Evolutionary conservation across 352 stramenopile genomes (phyloP), one percentile per base, ranked within the genome.

Genomic region (Phytophthora multivora): DNA sequence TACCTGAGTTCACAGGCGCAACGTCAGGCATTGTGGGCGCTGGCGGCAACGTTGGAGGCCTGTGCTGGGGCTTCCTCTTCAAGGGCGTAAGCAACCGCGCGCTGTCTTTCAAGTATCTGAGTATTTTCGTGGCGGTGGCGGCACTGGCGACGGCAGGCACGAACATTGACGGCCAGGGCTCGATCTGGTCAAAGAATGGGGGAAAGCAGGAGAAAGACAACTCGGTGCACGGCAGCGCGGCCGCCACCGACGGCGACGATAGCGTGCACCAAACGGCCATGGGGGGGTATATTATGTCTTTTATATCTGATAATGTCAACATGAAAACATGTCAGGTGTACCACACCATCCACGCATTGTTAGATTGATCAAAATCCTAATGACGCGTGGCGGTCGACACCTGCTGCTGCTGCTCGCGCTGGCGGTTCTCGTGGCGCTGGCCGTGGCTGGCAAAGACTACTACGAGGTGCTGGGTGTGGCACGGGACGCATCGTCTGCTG

Each of bases 401-500:
- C 18, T 71, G 55, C 40, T 83, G 52, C 46, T 78, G 40, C 30
- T 79, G 59, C 59, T 86, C 4, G 41, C 51, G 16, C 15, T 68
- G 21, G 55, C 45, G 47, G 53, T 52, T 39, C 49, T 73, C 25
- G 52, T 69, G 33, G 70, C 51, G 35, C 58, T 75, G 16, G 53
- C 71, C 19, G 38, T 58, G 19, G 75, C 73, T 8, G 77, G 63
- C 3, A 63, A 67, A 25, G 84, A 93, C 66, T 90, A 91, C 59
- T 93, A 93, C 59, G 79, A 91, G 39, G 70, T 89, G 35, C 61
- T 93, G 50, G 82, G 84, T 23, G 73, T 93, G 15, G 58, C 70
- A 2, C 77, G 83, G 6, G 83, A 89, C 41, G 84, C 82, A 8
- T 90, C 84, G 15, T 69, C 65, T 0, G 69, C 77, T 25, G 84